Conservation (phyloP, 352 stramenopile species). For the Phytopythium oedochilum region DNA sequence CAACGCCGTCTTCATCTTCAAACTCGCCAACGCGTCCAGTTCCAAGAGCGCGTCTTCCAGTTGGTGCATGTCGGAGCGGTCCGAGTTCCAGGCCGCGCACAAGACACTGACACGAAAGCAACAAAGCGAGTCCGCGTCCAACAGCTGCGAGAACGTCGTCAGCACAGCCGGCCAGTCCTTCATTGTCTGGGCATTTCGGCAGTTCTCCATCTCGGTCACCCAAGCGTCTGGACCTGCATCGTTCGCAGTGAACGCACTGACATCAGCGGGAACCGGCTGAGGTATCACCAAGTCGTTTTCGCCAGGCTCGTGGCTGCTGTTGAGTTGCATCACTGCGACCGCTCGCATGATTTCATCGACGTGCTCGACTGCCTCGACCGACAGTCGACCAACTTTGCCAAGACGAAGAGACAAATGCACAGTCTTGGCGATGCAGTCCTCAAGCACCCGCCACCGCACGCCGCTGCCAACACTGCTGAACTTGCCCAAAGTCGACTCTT, state of each 20-base stretch:
- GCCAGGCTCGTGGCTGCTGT: conserved; percentile 47
- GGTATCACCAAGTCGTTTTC: conserved; percentile 31
- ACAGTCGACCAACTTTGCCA: conserved; percentile 51
- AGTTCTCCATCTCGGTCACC: conserved; percentile 63
- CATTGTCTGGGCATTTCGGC: conserved; percentile 55
- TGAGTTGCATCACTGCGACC: conserved; percentile 76
- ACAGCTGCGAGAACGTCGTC: conserved; percentile 54
- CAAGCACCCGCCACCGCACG: conserved; percentile 61
- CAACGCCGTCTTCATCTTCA: conserved; percentile 53
- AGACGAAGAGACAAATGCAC: conserved; percentile 73
- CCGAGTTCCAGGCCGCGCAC: conserved; percentile 74
- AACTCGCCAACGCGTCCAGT: conserved; percentile 37
- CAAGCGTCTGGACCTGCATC: conserved; percentile 37
- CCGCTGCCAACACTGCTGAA: conserved; percentile 52
- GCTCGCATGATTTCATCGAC: conserved; percentile 73
- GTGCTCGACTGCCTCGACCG: conserved; percentile 69
- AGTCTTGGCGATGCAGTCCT: conserved; percentile 66
- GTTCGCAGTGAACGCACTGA: conserved; percentile 4
- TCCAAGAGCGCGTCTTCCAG: conserved; percentile 69
- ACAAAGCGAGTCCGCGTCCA: conserved; percentile 45
- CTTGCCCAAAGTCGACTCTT: conserved; percentile 74
- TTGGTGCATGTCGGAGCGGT: conserved; percentile 82
- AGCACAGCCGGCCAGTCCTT: conserved; percentile 59
- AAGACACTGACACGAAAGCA: conserved; percentile 65
- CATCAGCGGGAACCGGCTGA: conserved; percentile 13